Conservation (phyloP, 148 eudicot species). For the Nyssa sinensis region DNA sequence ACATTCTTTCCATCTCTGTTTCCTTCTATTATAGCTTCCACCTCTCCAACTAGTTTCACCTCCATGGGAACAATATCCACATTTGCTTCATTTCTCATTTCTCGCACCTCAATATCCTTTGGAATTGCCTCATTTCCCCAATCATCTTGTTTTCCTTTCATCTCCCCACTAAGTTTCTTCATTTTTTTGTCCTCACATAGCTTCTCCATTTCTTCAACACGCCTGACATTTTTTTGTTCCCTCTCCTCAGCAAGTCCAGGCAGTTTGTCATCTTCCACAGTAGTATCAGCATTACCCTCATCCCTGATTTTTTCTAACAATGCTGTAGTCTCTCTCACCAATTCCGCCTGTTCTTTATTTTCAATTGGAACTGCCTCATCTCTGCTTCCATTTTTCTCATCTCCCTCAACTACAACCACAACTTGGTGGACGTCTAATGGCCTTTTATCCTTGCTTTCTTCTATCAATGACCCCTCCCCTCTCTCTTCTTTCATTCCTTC, state of each 20-base stretch:
- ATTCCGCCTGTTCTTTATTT: constrained; percentile 11
- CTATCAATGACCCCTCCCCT: constrained; percentile 15
- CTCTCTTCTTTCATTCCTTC: constrained; percentile 24
- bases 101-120: background rate
- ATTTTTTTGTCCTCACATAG: background rate
- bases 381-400: background rate
- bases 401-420: constrained; percentile 20
- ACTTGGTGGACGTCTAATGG: constrained; percentile 19
- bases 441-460: constrained; percentile 17
- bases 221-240: background rate
- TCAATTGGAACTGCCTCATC: background rate
- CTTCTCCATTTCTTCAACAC: constrained; percentile 4
- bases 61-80: constrained; percentile 16
- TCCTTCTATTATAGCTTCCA: background rate
- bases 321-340: constrained; percentile 28
- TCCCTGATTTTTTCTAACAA: constrained; percentile 30
- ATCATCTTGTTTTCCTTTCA: constrained; percentile 2
- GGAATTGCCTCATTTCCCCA: background rate
- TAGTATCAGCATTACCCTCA: constrained; percentile 22
- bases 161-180: constrained; percentile 10
- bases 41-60: constrained; percentile 12
- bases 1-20: constrained; percentile 14
- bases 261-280: constrained; percentile 1
- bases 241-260: background rate
- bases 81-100: constrained; percentile 2